phyloP scores from a whole-genome alignment of 2,329 filamentous ascomycete species.

The Cercospora brassicicola region DNA sequence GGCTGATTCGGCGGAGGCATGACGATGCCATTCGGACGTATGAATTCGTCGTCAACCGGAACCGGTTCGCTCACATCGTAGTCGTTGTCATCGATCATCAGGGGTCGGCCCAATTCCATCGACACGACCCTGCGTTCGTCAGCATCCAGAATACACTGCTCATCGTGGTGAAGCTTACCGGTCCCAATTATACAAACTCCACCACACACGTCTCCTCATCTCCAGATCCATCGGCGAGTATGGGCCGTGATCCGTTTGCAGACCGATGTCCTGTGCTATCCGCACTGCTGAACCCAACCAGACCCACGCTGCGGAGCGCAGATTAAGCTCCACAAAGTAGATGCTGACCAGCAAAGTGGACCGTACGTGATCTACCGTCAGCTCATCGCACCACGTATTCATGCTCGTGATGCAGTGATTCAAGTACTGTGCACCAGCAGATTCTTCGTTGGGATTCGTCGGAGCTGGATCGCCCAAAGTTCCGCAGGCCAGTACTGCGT shows the following conservation, averaged over 20 bases:
- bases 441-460: conserved; percentile 54
- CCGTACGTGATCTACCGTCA: conserved; percentile 73
- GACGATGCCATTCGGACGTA: conserved; percentile 55
- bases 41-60: conserved; percentile 76
- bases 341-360: conserved; percentile 71
- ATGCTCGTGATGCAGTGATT: conserved; percentile 68
- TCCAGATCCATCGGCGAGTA: conserved; percentile 78
- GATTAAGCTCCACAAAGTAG: conserved; percentile 81
- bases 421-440: conserved; percentile 64
- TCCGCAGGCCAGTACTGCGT: conserved; percentile 79
- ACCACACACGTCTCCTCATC: conserved; percentile 87
- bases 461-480: conserved; percentile 67
- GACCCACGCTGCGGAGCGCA: conserved; percentile 79
- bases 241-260: conserved; percentile 72
- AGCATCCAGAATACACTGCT: not conserved
- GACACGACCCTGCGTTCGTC: conserved; percentile 61
- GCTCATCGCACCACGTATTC: conserved; percentile 79
- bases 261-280: conserved; percentile 77
- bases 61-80: conserved; percentile 81
- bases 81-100: conserved; percentile 81
- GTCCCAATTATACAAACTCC: conserved; percentile 89
- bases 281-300: conserved; percentile 81
- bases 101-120: conserved; percentile 76
- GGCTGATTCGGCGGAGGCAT: conserved; percentile 43
- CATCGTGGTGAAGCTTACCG: conserved; percentile 54